Percentiles rank a stretch among this genome's conserved stretches.
Evolutionary conservation across 1,139 yeast genomes (phyloP).

Genomic region (Geotrichum citri-aurantii): DNA sequence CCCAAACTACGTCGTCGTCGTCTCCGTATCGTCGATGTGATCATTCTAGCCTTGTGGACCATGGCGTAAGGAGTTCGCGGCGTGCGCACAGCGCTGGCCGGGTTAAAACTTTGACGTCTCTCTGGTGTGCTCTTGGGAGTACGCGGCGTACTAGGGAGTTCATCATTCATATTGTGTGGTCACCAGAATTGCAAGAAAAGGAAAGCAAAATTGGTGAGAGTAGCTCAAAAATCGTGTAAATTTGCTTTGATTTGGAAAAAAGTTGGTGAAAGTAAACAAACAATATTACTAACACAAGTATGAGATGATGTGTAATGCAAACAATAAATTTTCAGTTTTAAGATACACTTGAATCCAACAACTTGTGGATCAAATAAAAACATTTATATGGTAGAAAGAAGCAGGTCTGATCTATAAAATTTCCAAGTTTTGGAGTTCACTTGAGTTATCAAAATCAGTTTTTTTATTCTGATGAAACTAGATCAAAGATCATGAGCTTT

Average conservation of each 20-base stretch:
- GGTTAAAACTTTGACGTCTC: constrained; percentile 3
- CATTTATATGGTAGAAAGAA: too few species aligned
- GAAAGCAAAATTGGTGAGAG: not conserved
- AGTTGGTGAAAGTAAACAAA: not conserved
- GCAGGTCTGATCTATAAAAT: too few species aligned
- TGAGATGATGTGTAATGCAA: not conserved
- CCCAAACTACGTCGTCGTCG: constrained; percentile 7
- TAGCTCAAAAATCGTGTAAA: not conserved
- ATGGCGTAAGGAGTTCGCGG: constrained; percentile 17
- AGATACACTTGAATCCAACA: too few species aligned
- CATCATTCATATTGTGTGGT: not conserved
- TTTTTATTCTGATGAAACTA: too few species aligned
- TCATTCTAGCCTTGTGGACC: constrained; percentile 16
- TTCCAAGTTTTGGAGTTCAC: too few species aligned
- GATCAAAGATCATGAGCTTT: not conserved
- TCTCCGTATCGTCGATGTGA: constrained; percentile 13
- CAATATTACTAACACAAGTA: not conserved
- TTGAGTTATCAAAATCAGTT: too few species aligned
- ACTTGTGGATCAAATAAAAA: too few species aligned
- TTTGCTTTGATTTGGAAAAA: not conserved
- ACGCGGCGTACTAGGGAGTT: constrained; percentile 6
- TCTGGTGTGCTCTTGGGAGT: constrained; percentile 6
- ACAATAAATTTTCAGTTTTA: not conserved
- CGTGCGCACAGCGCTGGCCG: constrained; percentile 3
- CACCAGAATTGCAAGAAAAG: not conserved